These are phyloP conservation scores for Phaeosphaeriaceae sp. DNA, from an alignment of 2,329 filamentous ascomycete genomes.

Conservation along the genomic window DNA sequence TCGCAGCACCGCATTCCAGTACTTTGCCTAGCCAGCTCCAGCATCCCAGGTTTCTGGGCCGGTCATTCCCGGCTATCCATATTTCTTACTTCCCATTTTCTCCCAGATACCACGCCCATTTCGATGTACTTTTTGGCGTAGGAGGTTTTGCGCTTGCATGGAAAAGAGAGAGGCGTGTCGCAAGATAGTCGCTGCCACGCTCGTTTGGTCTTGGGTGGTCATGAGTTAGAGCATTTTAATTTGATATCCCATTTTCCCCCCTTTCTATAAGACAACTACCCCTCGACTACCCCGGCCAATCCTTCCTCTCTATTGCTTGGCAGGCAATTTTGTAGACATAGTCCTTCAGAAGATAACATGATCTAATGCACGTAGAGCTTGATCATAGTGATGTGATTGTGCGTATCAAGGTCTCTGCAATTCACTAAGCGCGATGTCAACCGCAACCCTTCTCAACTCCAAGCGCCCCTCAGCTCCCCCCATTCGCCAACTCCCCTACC, in stretches of 20 bases:
- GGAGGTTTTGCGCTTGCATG: conserved; percentile 12
- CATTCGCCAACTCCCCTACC: conserved; percentile 40
- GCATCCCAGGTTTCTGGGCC: too few species aligned
- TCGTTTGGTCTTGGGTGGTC: conserved; percentile 18
- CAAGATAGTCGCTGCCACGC: conserved; percentile 15
- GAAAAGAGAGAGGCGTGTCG: conserved; percentile 15
- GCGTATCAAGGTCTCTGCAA: too few species aligned
- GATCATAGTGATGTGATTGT: neutral
- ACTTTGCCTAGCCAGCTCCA: conserved; percentile 24
- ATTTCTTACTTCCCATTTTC: conserved; percentile 6
- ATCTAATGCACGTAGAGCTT: too few species aligned
- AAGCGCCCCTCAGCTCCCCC: conserved; percentile 7
- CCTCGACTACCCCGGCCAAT: neutral
- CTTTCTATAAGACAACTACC: neutral
- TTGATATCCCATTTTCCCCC: conserved; percentile 13
- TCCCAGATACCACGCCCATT: conserved; percentile 22
- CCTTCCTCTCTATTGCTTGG: neutral
- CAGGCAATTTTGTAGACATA: neutral
- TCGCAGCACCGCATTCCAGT: conserved; percentile 38
- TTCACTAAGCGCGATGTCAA: too few species aligned
- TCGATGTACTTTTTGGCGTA: conserved; percentile 14
- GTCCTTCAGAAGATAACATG: neutral
- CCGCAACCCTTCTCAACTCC: neutral
- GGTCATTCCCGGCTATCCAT: neutral
- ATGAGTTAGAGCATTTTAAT: conserved; percentile 33